Conservation (phyloP, 257 asterid species). For the Nyctanthes arbortristis region DNA sequence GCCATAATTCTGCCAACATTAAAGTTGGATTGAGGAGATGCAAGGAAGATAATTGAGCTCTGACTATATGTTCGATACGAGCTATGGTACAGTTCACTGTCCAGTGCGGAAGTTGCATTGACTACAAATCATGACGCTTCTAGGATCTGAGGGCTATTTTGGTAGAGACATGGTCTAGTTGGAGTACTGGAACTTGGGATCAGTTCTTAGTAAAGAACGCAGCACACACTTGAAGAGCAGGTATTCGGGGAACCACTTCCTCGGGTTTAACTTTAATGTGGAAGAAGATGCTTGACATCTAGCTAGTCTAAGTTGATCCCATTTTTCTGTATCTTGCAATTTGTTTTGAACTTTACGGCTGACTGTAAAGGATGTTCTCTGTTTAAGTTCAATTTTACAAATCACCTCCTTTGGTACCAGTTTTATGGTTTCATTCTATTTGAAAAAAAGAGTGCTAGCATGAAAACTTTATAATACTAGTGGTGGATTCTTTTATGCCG, state of each 20-base stretch:
- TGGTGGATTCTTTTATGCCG: too few species aligned
- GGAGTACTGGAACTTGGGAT: neutral
- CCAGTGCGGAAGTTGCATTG: neutral
- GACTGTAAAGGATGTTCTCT: too few species aligned
- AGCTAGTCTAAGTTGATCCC: too few species aligned
- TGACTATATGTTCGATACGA: neutral
- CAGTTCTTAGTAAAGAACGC: slow-evolving; percentile 3
- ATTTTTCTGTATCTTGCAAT: too few species aligned
- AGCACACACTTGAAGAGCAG: slow-evolving; percentile 14
- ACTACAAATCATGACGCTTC: slow-evolving; percentile 1
- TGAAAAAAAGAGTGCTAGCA: too few species aligned
- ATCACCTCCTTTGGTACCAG: too few species aligned
- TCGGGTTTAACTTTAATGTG: neutral
- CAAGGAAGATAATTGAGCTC: neutral
- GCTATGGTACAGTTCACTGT: neutral
- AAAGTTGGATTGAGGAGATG: slow-evolving; percentile 1
- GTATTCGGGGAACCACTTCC: neutral
- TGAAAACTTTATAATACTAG: too few species aligned
- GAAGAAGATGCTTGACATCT: slow-evolving; percentile 10
- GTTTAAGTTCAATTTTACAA: too few species aligned
- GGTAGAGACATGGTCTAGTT: neutral
- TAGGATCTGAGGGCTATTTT: slow-evolving; percentile 1
- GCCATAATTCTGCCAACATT: neutral
- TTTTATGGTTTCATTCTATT: too few species aligned
- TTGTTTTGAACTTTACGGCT: too few species aligned